Conservation (phyloP, 2,329 filamentous ascomycete species). For the Fusarium musae region DNA sequence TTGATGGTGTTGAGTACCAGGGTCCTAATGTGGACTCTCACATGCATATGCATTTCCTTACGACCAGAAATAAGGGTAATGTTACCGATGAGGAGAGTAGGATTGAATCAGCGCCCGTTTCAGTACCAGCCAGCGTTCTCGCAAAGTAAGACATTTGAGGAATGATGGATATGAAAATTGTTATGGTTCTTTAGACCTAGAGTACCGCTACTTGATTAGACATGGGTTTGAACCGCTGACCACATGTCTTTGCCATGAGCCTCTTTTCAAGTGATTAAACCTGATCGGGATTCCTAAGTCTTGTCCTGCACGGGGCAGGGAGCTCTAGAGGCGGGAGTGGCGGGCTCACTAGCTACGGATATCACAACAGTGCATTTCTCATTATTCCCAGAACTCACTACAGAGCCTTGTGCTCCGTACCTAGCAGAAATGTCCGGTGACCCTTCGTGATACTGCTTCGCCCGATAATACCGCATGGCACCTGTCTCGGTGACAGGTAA, state of each 20-base stretch:
- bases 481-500: background rate
- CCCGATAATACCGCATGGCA: background rate
- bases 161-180: fast-evolving
- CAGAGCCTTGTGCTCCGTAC: background rate
- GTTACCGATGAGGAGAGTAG: constrained; percentile 35
- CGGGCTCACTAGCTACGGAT: background rate
- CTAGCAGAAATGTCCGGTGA: too few species aligned
- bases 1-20: constrained; percentile 23
- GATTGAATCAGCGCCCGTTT: constrained; percentile 14
- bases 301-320: background rate
- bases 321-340: background rate
- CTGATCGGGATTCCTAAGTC: background rate
- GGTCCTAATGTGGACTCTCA: constrained; percentile 9
- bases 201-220: background rate
- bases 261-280: fast-evolving
- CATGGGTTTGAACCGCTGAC: fast-evolving
- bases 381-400: too few species aligned
- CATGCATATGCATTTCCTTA: constrained; percentile 18
- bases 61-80: background rate
- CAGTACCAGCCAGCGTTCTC: background rate
- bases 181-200: background rate
- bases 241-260: fast-evolving
- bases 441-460: background rate
- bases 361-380: too few species aligned
- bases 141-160: background rate